phyloP scores from a whole-genome alignment of 208 protist genomes.

The Trypanosoma cruzi region DNA sequence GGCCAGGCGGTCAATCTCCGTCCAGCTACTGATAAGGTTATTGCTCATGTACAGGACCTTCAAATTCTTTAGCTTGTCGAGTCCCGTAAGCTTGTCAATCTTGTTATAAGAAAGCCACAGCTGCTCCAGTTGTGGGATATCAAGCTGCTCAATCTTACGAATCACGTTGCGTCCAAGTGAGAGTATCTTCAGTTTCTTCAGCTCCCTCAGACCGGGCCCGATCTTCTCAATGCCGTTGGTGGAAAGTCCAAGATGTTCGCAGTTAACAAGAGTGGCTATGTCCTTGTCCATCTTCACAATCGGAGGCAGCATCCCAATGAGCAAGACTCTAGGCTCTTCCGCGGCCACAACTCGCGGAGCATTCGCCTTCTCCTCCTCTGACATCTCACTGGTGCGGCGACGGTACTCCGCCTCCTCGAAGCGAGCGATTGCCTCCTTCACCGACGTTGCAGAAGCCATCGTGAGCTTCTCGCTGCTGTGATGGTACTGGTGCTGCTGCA shows the following conservation, averaged over 20 bases:
- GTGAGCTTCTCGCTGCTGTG: too few species aligned
- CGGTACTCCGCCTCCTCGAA: slow-evolving; percentile 80
- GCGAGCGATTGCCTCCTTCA: slow-evolving; percentile 83
- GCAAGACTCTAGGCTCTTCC: slow-evolving; percentile 79
- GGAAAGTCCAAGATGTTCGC: slow-evolving; percentile 92
- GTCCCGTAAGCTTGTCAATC: slow-evolving; percentile 93
- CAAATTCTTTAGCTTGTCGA: slow-evolving; percentile 94
- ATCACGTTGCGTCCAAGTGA: slow-evolving; percentile 95
- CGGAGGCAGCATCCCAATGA: slow-evolving; percentile 91
- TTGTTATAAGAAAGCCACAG: slow-evolving; percentile 91
- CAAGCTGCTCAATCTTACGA: slow-evolving; percentile 96
- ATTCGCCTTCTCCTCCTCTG: slow-evolving; percentile 56
- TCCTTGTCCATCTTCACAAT: slow-evolving; percentile 96
- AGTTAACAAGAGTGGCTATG: slow-evolving; percentile 83
- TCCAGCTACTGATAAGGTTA: slow-evolving; percentile 95
- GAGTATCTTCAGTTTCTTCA: slow-evolving; percentile 93
- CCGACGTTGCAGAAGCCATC: slow-evolving; percentile 61
- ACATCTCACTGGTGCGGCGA: slow-evolving; percentile 38
- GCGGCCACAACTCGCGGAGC: slow-evolving; percentile 72
- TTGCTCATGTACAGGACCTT: slow-evolving; percentile 94
- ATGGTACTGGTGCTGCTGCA: too few species aligned
- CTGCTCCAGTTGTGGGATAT: slow-evolving; percentile 93
- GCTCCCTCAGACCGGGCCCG: slow-evolving; percentile 85
- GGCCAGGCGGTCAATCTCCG: slow-evolving; percentile 92
- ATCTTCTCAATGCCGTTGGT: slow-evolving; percentile 97